Evolutionary conservation across 257 asterid species (phyloP).

Genomic region (Petunia axillaris): DNA sequence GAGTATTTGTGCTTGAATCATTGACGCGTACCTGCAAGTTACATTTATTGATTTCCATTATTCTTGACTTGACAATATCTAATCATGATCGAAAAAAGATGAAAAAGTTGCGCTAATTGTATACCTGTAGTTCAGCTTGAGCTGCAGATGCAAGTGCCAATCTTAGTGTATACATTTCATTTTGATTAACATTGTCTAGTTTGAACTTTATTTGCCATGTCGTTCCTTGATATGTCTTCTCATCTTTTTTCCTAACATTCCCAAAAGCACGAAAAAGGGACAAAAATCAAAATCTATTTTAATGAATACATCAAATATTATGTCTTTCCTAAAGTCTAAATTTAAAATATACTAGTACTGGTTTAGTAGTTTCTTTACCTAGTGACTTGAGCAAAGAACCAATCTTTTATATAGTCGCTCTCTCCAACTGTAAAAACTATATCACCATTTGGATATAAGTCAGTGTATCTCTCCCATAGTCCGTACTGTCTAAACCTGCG

Average conservation of each 20-base stretch:
- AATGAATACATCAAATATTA: not conserved
- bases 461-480: conserved; percentile 70
- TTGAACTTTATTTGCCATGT: conserved; percentile 73
- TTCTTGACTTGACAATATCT: not conserved
- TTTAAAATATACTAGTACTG: not conserved
- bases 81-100: not conserved
- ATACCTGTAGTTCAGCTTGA: conserved; percentile 59
- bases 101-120: no score
- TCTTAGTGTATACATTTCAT: conserved; percentile 51
- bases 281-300: not conserved
- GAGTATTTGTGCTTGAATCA: conserved; percentile 48
- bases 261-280: not conserved
- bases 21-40: conserved; percentile 60
- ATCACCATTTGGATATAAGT: conserved; percentile 40
- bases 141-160: conserved; percentile 73
- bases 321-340: not conserved
- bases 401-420: conserved; percentile 67
- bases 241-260: conserved; percentile 48
- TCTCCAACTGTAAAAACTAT: conserved; percentile 59
- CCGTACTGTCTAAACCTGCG: conserved; percentile 91
- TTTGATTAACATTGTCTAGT: conserved; percentile 34
- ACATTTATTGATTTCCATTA: not conserved
- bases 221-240: conserved; percentile 49
- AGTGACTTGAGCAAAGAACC: conserved; percentile 86
- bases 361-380: conserved; percentile 46